A percentile compares a stretch with the other conserved stretches of the same genome.
These are phyloP conservation scores for Sindora glabra DNA, from an alignment of 306 rosid species.

Conservation along the genomic window DNA sequence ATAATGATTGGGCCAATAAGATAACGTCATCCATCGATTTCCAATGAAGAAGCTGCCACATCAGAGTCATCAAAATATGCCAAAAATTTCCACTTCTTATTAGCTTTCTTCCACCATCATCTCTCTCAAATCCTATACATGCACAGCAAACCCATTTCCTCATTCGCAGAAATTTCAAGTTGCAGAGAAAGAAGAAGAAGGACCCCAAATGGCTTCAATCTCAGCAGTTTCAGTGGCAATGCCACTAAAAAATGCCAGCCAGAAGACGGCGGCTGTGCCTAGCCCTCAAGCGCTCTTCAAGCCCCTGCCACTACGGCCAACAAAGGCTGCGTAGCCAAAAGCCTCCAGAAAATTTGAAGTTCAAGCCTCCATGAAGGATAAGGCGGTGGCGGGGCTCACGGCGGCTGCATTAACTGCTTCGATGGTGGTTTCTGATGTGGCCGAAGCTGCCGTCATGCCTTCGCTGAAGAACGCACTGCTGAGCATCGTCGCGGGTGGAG, in stretches of 20 bases:
- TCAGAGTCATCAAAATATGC: constrained; percentile 35
- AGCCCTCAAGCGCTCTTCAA: constrained; percentile 44
- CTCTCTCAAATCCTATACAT: constrained; percentile 21
- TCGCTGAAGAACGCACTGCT: constrained; percentile 96
- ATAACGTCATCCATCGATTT: constrained; percentile 60
- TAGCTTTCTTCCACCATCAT: constrained; percentile 7
- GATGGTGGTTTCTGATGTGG: constrained; percentile 76
- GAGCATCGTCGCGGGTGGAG: constrained; percentile 86
- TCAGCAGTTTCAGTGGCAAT: constrained; percentile 70
- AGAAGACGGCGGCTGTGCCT: constrained; percentile 36
- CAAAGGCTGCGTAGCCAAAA: constrained; percentile 34
- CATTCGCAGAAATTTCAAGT: background rate
- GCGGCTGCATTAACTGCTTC: constrained; percentile 74
- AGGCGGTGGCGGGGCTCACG: constrained; percentile 60
- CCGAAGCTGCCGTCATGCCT: constrained; percentile 83
- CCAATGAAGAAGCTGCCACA: constrained; percentile 56
- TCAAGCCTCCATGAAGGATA: constrained; percentile 83
- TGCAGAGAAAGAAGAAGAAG: background rate
- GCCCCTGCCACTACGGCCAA: constrained; percentile 42
- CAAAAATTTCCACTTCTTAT: constrained; percentile 46
- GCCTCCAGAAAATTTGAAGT: constrained; percentile 38
- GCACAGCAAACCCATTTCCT: constrained; percentile 1
- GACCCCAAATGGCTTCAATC: constrained; percentile 61
- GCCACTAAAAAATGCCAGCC: constrained; percentile 43
- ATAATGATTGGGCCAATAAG: constrained; percentile 40